Percentiles rank a stretch among this genome's conserved stretches.
phyloP scores from a whole-genome alignment of 345 rosid genomes.

The Carallia brachiata region DNA sequence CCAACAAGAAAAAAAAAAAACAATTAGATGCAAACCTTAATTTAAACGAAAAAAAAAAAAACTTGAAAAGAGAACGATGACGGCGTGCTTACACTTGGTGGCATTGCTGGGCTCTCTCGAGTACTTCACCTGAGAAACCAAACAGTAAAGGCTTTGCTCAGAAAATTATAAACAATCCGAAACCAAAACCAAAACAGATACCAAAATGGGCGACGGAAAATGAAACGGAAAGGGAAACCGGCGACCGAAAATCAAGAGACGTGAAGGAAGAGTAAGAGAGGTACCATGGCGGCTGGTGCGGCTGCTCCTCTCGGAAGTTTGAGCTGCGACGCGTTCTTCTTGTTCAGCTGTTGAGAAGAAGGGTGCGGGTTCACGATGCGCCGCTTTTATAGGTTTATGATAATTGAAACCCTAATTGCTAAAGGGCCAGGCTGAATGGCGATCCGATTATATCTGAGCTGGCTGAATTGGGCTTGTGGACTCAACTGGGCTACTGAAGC shows the following conservation, averaged over 20 bases:
- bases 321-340: too few species aligned
- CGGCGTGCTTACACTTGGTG: slow-evolving; percentile 67
- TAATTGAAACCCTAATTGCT: too few species aligned
- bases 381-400: too few species aligned
- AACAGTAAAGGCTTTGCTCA: neutral
- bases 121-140: slow-evolving; percentile 74
- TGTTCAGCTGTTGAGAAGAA: too few species aligned
- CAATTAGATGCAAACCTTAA: neutral
- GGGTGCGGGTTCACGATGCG: too few species aligned
- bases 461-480: too few species aligned
- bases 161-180: neutral
- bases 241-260: neutral
- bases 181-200: neutral
- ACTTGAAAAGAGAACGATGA: neutral
- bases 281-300: neutral
- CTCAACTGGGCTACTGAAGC: too few species aligned
- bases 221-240: too few species aligned
- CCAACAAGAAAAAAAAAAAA: neutral
- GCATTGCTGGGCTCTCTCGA: slow-evolving; percentile 87
- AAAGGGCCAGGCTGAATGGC: too few species aligned
- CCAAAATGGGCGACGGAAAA: too few species aligned
- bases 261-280: neutral
- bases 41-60: neutral
- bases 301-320: too few species aligned
- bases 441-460: too few species aligned